These are phyloP conservation scores for Magnusiomyces magnusii DNA, from an alignment of 1,139 yeast species.

Conservation along the genomic window DNA sequence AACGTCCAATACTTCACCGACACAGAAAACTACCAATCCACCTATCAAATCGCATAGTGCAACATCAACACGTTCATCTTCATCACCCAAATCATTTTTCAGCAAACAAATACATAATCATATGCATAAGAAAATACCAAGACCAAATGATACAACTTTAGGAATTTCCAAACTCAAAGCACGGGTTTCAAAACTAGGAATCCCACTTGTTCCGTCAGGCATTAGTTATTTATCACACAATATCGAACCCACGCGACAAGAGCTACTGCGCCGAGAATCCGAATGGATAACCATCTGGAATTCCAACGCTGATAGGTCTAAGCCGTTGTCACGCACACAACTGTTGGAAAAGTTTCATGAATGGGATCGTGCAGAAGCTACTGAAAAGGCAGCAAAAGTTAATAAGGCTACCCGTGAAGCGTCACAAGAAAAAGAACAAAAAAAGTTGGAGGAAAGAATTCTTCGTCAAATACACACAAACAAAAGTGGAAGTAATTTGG, in stretches of 20 bases:
- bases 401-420: slow-evolving; percentile 20
- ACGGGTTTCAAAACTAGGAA: slow-evolving; percentile 45
- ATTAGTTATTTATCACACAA: neutral
- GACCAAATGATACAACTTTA: slow-evolving; percentile 41
- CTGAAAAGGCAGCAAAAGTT: slow-evolving; percentile 17
- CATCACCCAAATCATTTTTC: neutral
- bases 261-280: slow-evolving; percentile 62
- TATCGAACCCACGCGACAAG: slow-evolving; percentile 50
- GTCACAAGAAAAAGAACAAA: slow-evolving; percentile 17
- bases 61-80: neutral
- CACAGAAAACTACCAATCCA: neutral
- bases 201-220: slow-evolving; percentile 35
- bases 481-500: neutral
- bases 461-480: neutral
- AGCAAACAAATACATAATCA: slow-evolving; percentile 10
- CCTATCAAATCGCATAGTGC: neutral
- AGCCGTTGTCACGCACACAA: slow-evolving; percentile 52
- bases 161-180: slow-evolving; percentile 44
- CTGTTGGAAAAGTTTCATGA: slow-evolving; percentile 49
- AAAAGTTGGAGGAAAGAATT: slow-evolving; percentile 5
- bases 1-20: neutral
- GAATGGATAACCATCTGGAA: slow-evolving; percentile 78
- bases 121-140: slow-evolving; percentile 32
- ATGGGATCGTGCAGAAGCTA: slow-evolving; percentile 49
- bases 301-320: slow-evolving; percentile 70